A percentile compares a stretch with the other conserved stretches of the same genome.
Evolutionary conservation across 345 rosid genomes (phyloP).

Genomic region (Atalantia buxifolia): DNA sequence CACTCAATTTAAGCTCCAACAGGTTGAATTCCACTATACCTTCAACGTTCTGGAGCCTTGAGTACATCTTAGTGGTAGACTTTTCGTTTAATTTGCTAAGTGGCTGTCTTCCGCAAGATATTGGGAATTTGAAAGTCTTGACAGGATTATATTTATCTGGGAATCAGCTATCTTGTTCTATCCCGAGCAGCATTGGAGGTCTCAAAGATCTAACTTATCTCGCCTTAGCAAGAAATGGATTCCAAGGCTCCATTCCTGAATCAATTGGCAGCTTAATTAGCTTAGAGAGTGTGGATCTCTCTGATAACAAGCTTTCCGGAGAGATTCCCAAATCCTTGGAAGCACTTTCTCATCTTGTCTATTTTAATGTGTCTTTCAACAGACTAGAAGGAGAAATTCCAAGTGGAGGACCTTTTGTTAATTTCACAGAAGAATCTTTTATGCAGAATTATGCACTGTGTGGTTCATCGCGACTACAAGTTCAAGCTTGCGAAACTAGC

Average conservation of each 20-base stretch:
- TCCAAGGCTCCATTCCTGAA: conserved; percentile 11
- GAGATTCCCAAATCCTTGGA: neutral
- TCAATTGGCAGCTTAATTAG: neutral
- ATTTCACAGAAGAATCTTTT: neutral
- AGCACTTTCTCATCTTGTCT: neutral
- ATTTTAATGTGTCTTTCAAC: neutral
- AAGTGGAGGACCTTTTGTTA: neutral
- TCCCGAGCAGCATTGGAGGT: neutral
- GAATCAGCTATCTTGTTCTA: conserved; percentile 2
- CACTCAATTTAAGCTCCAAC: neutral
- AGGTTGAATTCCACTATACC: neutral
- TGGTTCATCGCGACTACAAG: neutral
- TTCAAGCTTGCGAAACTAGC: conserved; percentile 2
- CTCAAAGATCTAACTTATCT: neutral
- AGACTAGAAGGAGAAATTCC: neutral
- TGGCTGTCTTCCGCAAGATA: neutral
- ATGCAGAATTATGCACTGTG: neutral
- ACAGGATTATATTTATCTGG: conserved; percentile 1
- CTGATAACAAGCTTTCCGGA: neutral
- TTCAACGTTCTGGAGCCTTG: conserved; percentile 3
- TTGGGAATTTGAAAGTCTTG: neutral
- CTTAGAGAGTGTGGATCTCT: conserved; percentile 13
- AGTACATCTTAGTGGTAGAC: neutral
- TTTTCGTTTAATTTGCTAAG: neutral
- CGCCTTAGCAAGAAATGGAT: conserved; percentile 1